These are phyloP conservation scores for Eutrema japonicum DNA, from an alignment of 345 rosid species.

Conservation along the genomic window DNA sequence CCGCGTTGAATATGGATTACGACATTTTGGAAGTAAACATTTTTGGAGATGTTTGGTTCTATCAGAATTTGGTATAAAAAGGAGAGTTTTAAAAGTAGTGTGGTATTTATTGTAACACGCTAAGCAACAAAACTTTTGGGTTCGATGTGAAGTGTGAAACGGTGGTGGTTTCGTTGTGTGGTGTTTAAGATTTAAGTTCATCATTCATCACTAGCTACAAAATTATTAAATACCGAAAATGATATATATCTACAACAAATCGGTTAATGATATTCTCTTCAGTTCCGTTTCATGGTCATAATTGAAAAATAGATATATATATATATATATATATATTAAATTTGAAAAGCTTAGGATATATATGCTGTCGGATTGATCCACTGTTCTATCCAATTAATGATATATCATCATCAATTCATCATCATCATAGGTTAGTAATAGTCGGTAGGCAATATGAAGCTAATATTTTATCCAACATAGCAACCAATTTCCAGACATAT, in stretches of 20 bases:
- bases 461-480: slow-evolving; percentile 31
- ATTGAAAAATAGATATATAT: background rate
- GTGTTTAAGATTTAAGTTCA: slow-evolving; percentile 19
- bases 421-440: slow-evolving; percentile 24
- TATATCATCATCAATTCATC: background rate
- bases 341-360: slow-evolving; percentile 6
- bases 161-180: slow-evolving; percentile 3
- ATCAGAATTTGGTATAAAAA: slow-evolving; percentile 18
- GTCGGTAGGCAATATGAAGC: slow-evolving; percentile 17
- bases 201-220: background rate
- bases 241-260: slow-evolving; percentile 22
- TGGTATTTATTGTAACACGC: slow-evolving; percentile 15
- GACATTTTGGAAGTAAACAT: slow-evolving; percentile 18
- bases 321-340: background rate
- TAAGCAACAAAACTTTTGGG: slow-evolving; percentile 15
- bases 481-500: slow-evolving; percentile 25
- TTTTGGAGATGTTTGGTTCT: slow-evolving; percentile 4
- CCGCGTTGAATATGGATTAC: slow-evolving; percentile 2
- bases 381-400: background rate
- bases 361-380: slow-evolving; percentile 8
- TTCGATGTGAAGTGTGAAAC: slow-evolving; percentile 22
- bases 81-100: slow-evolving; percentile 15
- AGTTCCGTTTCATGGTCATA: slow-evolving; percentile 9
- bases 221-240: slow-evolving; percentile 11
- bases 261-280: slow-evolving; percentile 1